Base-by-base conservation (phyloP, 2,329 filamentous ascomycete species). In the Alternaria arborescens region DNA sequence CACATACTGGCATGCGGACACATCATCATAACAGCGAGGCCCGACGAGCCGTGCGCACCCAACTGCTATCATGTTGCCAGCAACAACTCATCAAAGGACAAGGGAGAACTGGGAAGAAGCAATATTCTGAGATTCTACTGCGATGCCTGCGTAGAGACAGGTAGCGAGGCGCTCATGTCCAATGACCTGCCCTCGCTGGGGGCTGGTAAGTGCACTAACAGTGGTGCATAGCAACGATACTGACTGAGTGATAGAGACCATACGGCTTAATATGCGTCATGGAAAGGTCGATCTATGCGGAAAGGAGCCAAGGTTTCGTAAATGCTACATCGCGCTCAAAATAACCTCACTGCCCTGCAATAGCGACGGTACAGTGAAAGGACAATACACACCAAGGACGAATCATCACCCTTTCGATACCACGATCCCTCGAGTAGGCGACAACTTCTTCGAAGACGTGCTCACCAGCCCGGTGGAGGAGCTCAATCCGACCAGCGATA, bases 381-480 rank as follows among this genome's bases (percentile, higher is more conserved):
- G n/a, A 2, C 5, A 38, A 4, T 64, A 65, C 18, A 14, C 16
- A 10, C 53, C 62, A 2, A 51, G 28, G 10, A 14, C 42, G 8
- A 18, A 53, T 10, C n/a, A 42, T 3, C 67, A 70, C 51, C 38
- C 50, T 0, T 65, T 58, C 30, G 66, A 67, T 30, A 60, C 41
- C 3, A 28, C 61, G 2, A 8, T 56, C 22, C 66, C 67, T 4
- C 62, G 57, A 14, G 60, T 54, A 1, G 64, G 67, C 1, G 42
- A 42, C 16, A 65, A 64, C 16, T 64, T 68, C 60, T 67, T 65
- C 32, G 61, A 67, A 30, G 63, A 64, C 8, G 43, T 68, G n/a
- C n/a, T 52, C 12, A 26, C 24, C 30, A 26, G 3, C 20, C 32
- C 46, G 11, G 14, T 8, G 20, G 3, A 38, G 32, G 2, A 38